phyloP scores from a whole-genome alignment of 148 eudicot genomes.

The Rhododendron kiyosumense region DNA sequence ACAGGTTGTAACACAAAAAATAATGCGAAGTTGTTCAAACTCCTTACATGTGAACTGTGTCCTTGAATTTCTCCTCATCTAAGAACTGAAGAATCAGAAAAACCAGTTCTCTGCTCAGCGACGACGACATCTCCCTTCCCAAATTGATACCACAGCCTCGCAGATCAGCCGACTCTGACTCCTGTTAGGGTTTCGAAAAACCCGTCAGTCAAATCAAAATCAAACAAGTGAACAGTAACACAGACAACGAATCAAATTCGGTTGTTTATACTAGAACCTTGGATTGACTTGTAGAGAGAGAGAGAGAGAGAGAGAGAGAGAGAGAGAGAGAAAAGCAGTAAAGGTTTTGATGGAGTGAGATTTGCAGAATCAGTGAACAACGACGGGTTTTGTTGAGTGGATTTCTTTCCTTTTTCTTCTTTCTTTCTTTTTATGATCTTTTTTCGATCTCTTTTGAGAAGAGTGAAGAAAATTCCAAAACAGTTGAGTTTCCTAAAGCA shows the following conservation, averaged over 20 bases:
- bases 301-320: not conserved
- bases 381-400: not conserved
- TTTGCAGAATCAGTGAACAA: constrained; percentile 4
- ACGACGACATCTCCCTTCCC: constrained; percentile 27
- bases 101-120: constrained; percentile 42
- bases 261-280: not conserved
- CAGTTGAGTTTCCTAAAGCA: not conserved
- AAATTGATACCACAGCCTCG: constrained; percentile 3
- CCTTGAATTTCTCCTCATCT: constrained; percentile 47
- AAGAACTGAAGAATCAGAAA: constrained; percentile 51
- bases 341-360: not conserved
- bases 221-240: not conserved
- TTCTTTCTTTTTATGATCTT: not conserved
- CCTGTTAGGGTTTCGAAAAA: constrained; percentile 23
- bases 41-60: constrained; percentile 36
- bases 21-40: not conserved
- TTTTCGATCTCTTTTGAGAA: not conserved
- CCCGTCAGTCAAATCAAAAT: not conserved
- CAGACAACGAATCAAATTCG: not conserved
- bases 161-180: constrained; percentile 4
- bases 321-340: not conserved
- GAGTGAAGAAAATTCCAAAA: not conserved
- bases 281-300: constrained; percentile 5
- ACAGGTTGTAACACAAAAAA: not conserved
- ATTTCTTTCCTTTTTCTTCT: not conserved